Conservation (phyloP, 176 grass and related monocot genomes). For the Paspalum notatum region DNA sequence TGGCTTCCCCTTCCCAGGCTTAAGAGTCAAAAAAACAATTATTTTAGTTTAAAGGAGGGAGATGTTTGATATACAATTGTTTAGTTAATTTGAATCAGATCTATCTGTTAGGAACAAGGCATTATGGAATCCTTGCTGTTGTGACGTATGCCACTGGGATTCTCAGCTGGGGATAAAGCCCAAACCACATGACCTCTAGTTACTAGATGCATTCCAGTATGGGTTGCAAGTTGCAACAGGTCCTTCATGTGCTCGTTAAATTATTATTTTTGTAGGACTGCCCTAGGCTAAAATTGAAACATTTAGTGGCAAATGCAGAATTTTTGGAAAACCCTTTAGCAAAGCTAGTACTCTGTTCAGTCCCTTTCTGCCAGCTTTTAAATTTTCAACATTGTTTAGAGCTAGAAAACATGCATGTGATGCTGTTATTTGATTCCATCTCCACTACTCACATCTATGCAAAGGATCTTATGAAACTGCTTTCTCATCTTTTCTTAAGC, state of each 20-base stretch:
- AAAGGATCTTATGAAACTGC: no score
- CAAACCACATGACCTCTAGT: background rate
- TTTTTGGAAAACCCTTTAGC: no score
- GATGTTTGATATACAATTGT: background rate
- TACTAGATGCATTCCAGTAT: background rate
- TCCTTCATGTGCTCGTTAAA: background rate
- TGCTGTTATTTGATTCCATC: no score
- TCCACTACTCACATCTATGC: no score
- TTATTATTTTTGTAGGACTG: background rate
- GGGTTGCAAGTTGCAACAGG: background rate
- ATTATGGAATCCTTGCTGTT: no score
- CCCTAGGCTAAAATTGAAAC: background rate
- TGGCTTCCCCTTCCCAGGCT: background rate
- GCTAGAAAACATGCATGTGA: no score
- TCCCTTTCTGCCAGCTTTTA: no score
- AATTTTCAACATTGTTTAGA: no score
- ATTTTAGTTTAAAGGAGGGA: background rate
- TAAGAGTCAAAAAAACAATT: background rate
- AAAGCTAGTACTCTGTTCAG: no score
- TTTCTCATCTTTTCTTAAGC: no score
- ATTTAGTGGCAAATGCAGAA: no score
- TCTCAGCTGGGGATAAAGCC: background rate
- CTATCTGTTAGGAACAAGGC: background rate
- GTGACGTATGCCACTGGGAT: background rate
- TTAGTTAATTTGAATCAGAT: background rate